Conservation (phyloP, 352 stramenopile species). For the Phytophthora pisi region DNA sequence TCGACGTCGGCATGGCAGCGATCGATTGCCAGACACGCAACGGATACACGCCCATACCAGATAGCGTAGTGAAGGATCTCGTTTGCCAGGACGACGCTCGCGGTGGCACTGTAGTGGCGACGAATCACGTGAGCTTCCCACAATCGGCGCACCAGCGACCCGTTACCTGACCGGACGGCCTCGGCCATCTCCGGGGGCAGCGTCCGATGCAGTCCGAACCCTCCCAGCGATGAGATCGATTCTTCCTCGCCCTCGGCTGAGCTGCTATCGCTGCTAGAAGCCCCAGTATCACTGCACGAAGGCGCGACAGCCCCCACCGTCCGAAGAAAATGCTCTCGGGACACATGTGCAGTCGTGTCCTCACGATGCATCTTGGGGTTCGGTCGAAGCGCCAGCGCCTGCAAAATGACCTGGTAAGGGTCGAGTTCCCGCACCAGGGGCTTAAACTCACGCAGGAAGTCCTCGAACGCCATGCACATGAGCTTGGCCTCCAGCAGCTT, state of each 20-base stretch:
- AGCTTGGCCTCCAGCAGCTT: conserved; percentile 81
- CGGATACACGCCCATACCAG: conserved; percentile 62
- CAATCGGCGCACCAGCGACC: conserved; percentile 38
- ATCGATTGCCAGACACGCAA: conserved; percentile 74
- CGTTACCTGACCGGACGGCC: conserved; percentile 48
- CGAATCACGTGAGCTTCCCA: conserved; percentile 59
- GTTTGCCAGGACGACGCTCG: conserved; percentile 61
- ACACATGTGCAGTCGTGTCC: conserved; percentile 67
- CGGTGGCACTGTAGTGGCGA: conserved; percentile 24
- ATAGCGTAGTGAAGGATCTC: conserved; percentile 82
- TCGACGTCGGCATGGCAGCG: conserved; percentile 70
- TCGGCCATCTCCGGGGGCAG: conserved; percentile 56
- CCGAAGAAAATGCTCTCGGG: conserved; percentile 51
- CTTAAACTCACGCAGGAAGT: conserved; percentile 87
- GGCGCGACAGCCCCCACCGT: conserved; percentile 24
- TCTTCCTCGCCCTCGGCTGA: conserved; percentile 36
- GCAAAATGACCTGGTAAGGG: conserved; percentile 74
- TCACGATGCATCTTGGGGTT: conserved; percentile 54
- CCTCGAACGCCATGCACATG: conserved; percentile 86
- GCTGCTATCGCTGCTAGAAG: conserved; percentile 37
- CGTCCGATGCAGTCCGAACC: conserved; percentile 69
- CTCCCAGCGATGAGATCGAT: conserved; percentile 33
- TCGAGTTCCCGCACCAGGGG: conserved; percentile 72
- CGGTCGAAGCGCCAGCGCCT: conserved; percentile 58
- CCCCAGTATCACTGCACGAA: conserved; percentile 24